Conservation (phyloP, 805 yeast species). For the Cyberlindnera euphorbiiphila region DNA sequence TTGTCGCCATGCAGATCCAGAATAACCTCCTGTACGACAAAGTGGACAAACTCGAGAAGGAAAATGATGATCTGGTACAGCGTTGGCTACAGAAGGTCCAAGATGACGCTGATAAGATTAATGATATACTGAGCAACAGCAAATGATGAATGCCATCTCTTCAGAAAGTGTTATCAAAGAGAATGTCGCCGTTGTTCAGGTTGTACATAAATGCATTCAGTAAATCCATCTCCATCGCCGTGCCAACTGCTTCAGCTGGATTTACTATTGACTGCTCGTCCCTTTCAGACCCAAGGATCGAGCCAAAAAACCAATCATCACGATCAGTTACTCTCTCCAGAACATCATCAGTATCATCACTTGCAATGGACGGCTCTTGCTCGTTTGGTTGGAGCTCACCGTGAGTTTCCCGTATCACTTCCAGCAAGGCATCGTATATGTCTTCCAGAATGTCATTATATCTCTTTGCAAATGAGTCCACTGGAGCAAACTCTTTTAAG, state of each 20-base stretch:
- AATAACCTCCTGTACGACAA: constrained; percentile 34
- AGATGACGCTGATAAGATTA: constrained; percentile 56
- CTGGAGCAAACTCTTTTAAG: constrained; percentile 1
- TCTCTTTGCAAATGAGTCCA: constrained; percentile 6
- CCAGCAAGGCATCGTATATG: constrained; percentile 13
- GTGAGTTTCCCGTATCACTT: constrained; percentile 6
- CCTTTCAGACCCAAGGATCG: background rate
- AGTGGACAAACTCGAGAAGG: constrained; percentile 37
- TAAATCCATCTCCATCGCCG: constrained; percentile 1
- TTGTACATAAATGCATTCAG: constrained; percentile 4
- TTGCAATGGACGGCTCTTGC: too few species aligned
- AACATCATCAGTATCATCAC: constrained; percentile 5
- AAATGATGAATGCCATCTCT: background rate
- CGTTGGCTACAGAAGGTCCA: constrained; percentile 58
- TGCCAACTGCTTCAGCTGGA: background rate
- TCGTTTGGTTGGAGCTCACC: constrained; percentile 12
- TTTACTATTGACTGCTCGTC: too few species aligned
- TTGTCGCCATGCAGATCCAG: constrained; percentile 58
- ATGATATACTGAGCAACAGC: constrained; percentile 25
- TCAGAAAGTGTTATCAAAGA: constrained; percentile 6
- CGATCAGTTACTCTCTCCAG: constrained; percentile 12
- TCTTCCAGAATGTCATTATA: constrained; percentile 11
- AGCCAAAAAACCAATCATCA: constrained; percentile 4
- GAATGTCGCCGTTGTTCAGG: constrained; percentile 1
- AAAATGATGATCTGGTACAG: constrained; percentile 48